These are phyloP conservation scores for Zymoseptoria ardabiliae DNA, from an alignment of 2,329 filamentous ascomycete species.

Conservation along the genomic window DNA sequence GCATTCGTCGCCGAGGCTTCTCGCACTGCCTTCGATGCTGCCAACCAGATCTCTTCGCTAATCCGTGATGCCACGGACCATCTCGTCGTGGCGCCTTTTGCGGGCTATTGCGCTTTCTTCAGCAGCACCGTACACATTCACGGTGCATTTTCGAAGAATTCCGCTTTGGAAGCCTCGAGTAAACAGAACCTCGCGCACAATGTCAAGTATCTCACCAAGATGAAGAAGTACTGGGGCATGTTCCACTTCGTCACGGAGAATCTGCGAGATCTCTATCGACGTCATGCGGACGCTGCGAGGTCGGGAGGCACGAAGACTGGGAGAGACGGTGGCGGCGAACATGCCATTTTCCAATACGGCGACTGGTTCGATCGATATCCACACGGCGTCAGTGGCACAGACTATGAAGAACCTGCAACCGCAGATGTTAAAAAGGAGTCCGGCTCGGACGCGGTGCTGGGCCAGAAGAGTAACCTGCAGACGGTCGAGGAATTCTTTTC, in stretches of 20 bases:
- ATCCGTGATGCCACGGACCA: constrained; percentile 74
- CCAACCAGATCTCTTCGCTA: constrained; percentile 77
- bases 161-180: constrained; percentile 64
- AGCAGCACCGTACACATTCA: constrained; percentile 92
- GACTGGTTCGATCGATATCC: constrained; percentile 97
- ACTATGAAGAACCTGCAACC: constrained; percentile 68
- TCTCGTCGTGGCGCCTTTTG: constrained; percentile 81
- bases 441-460: constrained; percentile 79
- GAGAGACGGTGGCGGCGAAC: constrained; percentile 36
- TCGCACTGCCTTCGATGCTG: constrained; percentile 70
- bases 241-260: constrained; percentile 96
- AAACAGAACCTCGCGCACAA: constrained; percentile 83
- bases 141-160: constrained; percentile 80
- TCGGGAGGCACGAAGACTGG: constrained; percentile 46
- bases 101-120: constrained; percentile 88
- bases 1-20: constrained; percentile 70
- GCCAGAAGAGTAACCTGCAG: constrained; percentile 82
- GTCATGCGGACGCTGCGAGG: constrained; percentile 72
- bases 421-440: constrained; percentile 62
- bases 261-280: constrained; percentile 77
- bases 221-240: constrained; percentile 98
- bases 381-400: constrained; percentile 75
- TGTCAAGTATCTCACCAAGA: constrained; percentile 81
- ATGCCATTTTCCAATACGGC: constrained; percentile 82
- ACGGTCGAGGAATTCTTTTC: constrained; percentile 93